These are phyloP conservation scores for Podaxis sp. DNA, from an alignment of 768 basidiomycete genomes.

Conservation along the genomic window DNA sequence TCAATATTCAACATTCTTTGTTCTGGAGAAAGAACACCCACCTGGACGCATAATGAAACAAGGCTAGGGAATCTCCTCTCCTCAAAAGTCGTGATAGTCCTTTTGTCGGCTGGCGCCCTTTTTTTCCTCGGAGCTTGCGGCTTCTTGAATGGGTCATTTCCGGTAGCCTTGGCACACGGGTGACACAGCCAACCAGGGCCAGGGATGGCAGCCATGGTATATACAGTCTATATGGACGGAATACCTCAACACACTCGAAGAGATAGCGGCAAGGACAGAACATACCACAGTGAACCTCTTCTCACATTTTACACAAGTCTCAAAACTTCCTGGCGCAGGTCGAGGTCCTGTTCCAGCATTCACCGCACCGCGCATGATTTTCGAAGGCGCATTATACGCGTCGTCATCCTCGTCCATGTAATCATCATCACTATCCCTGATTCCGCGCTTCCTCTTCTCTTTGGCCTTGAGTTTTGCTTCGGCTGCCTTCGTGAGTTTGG, in stretches of 20 bases:
- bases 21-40: constrained; percentile 27
- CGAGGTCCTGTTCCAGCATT: constrained; percentile 38
- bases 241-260: background rate
- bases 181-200: constrained; percentile 84
- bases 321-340: constrained; percentile 77
- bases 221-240: constrained; percentile 66
- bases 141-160: constrained; percentile 87
- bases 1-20: background rate
- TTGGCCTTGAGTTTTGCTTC: constrained; percentile 43
- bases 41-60: constrained; percentile 80
- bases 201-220: constrained; percentile 73
- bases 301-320: constrained; percentile 77
- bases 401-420: constrained; percentile 61
- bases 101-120: constrained; percentile 62
- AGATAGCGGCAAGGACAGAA: constrained; percentile 15
- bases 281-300: constrained; percentile 88
- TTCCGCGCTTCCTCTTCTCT: constrained; percentile 40
- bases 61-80: constrained; percentile 69
- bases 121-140: constrained; percentile 59
- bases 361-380: constrained; percentile 37
- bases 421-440: constrained; percentile 45
- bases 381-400: constrained; percentile 66
- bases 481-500: constrained; percentile 51
- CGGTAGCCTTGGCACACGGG: constrained; percentile 74
- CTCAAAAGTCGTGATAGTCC: constrained; percentile 68